Percentiles rank a stretch among this genome's conserved stretches.
These are phyloP conservation scores for Moesziomyces aphidis DNA, from an alignment of 1,284 basidiomycete genomes.

Conservation along the genomic window DNA sequence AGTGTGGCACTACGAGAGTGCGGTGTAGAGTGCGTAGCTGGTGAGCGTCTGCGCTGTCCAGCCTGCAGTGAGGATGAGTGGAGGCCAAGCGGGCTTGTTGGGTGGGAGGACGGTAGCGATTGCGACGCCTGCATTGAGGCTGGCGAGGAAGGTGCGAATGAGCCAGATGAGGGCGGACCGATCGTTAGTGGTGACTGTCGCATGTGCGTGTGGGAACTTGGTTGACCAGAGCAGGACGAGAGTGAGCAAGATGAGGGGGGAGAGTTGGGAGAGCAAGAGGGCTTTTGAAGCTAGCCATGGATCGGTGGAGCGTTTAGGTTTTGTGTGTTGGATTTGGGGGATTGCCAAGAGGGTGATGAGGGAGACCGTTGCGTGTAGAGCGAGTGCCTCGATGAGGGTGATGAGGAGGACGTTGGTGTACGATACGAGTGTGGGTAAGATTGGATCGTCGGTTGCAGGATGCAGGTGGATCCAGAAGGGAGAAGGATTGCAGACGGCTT, in stretches of 20 bases:
- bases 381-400: conserved; percentile 19
- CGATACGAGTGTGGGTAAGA: conserved; percentile 21
- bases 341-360: conserved; percentile 3
- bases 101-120: conserved; percentile 16
- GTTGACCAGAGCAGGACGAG: conserved; percentile 83
- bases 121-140: conserved; percentile 51
- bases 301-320: neutral
- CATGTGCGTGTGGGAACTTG: conserved; percentile 29
- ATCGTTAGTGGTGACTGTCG: neutral
- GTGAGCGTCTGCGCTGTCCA: conserved; percentile 72
- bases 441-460: neutral
- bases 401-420: conserved; percentile 28
- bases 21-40: conserved; percentile 6
- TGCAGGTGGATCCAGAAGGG: neutral
- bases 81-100: conserved; percentile 68
- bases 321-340: neutral
- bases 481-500: conserved; percentile 9
- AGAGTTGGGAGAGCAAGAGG: conserved; percentile 85
- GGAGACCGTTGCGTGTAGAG: conserved; percentile 14
- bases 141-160: conserved; percentile 64
- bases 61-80: conserved; percentile 79
- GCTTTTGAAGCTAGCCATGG: conserved; percentile 77
- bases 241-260: conserved; percentile 85
- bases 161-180: conserved; percentile 63
- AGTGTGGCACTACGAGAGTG: conserved; percentile 4